Base-by-base conservation (phyloP, 495 filamentous ascomycete species). In the Podospora appendiculata region DNA sequence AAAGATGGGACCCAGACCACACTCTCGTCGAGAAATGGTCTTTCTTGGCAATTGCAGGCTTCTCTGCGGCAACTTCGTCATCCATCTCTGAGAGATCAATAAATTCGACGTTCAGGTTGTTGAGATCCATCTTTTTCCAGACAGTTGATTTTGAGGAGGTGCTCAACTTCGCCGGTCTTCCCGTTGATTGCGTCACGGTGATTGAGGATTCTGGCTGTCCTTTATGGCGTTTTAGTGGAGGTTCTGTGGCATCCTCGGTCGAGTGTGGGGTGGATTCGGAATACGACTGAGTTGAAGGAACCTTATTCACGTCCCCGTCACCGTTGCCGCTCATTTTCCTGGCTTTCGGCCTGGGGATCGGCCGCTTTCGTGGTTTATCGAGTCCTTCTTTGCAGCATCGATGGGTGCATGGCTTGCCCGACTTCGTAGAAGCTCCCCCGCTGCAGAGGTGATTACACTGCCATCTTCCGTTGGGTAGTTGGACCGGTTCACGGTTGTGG, bases 361-460 rank as follows among this genome's bases (percentile, higher is more conserved):
- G 51, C 41, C 69, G 64, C 53, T 84, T 90, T 7, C 85, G 83
- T 34, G 81, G 85, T 50, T 87, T 94, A 34, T 90, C 85, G 6
- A 93, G 60, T 1, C 92, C 92, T 44, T 95, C 88, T n/a, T 80
- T 82, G 63, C 93, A 98, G 59, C 93, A 98, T 36, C 82, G 67
- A 59, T 98, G 93, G 12, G 59, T 68, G 54, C 73, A 75, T 16
- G 47, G 57, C 34, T 62, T 74, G 16, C 67, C 70, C 8, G 70
- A 79, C 66, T 71, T 81, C n/a, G 78, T 83, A 54, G 85, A 86
- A 53, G 88, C 79, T 36, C 84, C 89, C 62, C 89, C 72, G 9
- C 58, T 62, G 52, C 77, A 98, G 36, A 67, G 73, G 59, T 98
- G 92, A 52, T 90, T 90, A 69, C 92, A 97, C 41, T 78, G 77